A percentile compares a stretch with the other conserved stretches of the same genome.
phyloP scores from a whole-genome alignment of 352 stramenopile species.

The Globisporangium recalcitrans region DNA sequence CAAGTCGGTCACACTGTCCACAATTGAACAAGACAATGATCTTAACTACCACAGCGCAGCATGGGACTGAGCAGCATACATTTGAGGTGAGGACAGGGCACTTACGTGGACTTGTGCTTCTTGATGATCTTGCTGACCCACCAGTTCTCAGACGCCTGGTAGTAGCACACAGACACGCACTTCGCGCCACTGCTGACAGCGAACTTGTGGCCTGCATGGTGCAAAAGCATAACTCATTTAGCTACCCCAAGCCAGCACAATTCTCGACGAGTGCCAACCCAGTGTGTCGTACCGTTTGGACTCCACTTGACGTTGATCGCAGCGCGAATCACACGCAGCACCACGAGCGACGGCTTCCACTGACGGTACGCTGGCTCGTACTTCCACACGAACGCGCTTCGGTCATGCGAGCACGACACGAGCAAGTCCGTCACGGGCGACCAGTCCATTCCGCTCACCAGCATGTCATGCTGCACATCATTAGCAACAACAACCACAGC shows the following conservation, averaged over 20 bases:
- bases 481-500: neutral
- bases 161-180: constrained; percentile 92
- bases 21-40: neutral
- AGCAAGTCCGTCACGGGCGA: constrained; percentile 90
- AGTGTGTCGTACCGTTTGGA: constrained; percentile 58
- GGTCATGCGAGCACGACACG: constrained; percentile 93
- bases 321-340: constrained; percentile 89
- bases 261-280: neutral
- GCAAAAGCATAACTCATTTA: constrained; percentile 10
- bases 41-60: neutral
- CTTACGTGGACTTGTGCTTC: constrained; percentile 94
- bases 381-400: constrained; percentile 94
- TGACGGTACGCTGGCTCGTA: constrained; percentile 78
- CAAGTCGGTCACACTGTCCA: constrained; percentile 74
- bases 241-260: neutral
- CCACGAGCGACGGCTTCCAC: constrained; percentile 91
- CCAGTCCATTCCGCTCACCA: constrained; percentile 92
- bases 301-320: constrained; percentile 93
- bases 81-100: too few relatives aligned
- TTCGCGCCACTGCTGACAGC: constrained; percentile 91
- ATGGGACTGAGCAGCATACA: too few relatives aligned
- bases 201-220: constrained; percentile 83
- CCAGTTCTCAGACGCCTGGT: constrained; percentile 91
- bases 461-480: constrained; percentile 84
- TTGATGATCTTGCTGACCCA: constrained; percentile 97